These are phyloP conservation scores for Amanita phalloides DNA, from an alignment of 768 basidiomycete genomes.

Conservation along the genomic window DNA sequence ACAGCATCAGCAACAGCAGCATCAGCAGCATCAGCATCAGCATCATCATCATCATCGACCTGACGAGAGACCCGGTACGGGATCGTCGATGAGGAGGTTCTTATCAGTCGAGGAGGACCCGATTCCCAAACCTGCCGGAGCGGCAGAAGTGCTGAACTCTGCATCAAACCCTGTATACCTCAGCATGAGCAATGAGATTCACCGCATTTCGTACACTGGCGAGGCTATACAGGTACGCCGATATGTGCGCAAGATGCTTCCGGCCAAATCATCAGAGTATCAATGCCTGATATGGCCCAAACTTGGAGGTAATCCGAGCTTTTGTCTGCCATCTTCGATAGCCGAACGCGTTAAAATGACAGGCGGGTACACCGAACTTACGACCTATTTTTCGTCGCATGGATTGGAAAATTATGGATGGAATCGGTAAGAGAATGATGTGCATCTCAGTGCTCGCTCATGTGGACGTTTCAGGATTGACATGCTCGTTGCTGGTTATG, in stretches of 20 bases:
- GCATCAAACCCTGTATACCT: conserved; percentile 74
- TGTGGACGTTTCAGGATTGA: conserved; percentile 44
- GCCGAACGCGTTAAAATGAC: not conserved
- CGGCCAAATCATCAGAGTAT: conserved; percentile 59
- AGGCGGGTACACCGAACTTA: conserved; percentile 74
- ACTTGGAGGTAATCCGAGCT: conserved; percentile 38
- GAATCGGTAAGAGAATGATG: conserved; percentile 49
- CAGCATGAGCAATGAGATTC: conserved; percentile 93
- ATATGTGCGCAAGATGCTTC: conserved; percentile 67
- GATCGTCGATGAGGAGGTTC: conserved; percentile 35
- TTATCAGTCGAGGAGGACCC: conserved; percentile 37
- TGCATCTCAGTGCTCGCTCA: not conserved
- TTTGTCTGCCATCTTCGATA: not conserved
- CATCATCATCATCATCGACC: conserved; percentile 18
- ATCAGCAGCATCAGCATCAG: conserved; percentile 13
- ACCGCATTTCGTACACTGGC: conserved; percentile 85
- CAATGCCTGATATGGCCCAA: conserved; percentile 93
- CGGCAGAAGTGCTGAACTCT: conserved; percentile 51
- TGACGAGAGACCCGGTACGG: conserved; percentile 26
- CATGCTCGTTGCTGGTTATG: conserved; percentile 78
- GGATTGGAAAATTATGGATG: conserved; percentile 78
- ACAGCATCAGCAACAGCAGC: conserved; percentile 12
- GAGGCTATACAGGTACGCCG: conserved; percentile 82
- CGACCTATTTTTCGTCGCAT: conserved; percentile 65
- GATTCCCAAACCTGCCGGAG: conserved; percentile 46